Evolutionary conservation across 768 basidiomycete genomes (phyloP).

Genomic region (Imleria badia): DNA sequence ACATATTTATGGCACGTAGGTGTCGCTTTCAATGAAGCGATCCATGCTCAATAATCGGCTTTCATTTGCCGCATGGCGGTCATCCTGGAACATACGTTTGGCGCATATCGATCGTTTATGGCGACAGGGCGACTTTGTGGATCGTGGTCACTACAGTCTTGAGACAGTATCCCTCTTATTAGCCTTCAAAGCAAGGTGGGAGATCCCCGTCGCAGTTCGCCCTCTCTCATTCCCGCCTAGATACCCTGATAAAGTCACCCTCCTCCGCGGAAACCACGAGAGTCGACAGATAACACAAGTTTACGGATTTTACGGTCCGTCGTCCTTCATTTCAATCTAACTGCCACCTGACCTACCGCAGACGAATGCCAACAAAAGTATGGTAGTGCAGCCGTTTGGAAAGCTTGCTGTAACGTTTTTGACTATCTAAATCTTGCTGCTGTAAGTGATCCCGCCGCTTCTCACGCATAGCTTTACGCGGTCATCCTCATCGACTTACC

Average conservation of each 20-base stretch:
- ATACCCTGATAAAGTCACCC: conserved; percentile 90
- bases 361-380: conserved; percentile 99
- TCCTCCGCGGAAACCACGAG: conserved; percentile 95
- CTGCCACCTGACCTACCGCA: conserved; percentile 24
- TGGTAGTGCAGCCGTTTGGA: conserved; percentile 94
- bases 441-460: conserved; percentile 43
- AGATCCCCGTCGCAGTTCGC: neutral
- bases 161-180: conserved; percentile 92
- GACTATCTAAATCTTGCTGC: conserved; percentile 95
- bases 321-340: neutral
- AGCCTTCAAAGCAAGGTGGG: conserved; percentile 84
- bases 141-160: conserved; percentile 92
- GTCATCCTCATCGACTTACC: neutral
- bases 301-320: conserved; percentile 92
- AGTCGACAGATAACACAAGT: conserved; percentile 97
- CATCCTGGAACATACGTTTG: too few species aligned
- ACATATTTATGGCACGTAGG: conserved; percentile 93
- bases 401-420: conserved; percentile 95
- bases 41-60: conserved; percentile 27
- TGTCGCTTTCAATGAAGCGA: conserved; percentile 30
- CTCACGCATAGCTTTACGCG: neutral
- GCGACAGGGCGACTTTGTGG: conserved; percentile 91
- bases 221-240: conserved; percentile 38
- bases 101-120: neutral
- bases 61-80: neutral